phyloP scores from a whole-genome alignment of 345 rosid genomes.

The Linum tenue region DNA sequence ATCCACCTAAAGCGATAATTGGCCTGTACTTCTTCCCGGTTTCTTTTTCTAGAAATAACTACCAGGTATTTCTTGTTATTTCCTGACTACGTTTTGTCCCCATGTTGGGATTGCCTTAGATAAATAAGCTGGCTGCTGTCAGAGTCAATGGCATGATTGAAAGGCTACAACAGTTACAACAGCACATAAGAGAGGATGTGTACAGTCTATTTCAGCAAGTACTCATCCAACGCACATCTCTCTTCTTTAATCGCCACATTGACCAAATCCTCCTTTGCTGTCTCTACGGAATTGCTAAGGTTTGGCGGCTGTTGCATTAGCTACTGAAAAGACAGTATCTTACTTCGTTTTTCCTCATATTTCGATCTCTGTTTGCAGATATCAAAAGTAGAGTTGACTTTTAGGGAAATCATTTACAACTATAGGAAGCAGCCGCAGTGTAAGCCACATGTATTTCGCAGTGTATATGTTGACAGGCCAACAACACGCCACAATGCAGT shows the following conservation, averaged over 20 bases:
- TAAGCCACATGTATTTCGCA: conserved; percentile 80
- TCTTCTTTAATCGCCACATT: conserved; percentile 70
- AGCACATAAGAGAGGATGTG: conserved; percentile 55
- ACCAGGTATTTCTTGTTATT: no score
- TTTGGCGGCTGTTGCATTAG: conserved; percentile 15
- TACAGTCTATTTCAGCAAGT: conserved; percentile 65
- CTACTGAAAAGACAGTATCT: neutral
- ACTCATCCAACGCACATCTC: conserved; percentile 49
- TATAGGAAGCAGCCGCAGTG: conserved; percentile 96
- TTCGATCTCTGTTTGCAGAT: conserved; percentile 44
- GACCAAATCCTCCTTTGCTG: conserved; percentile 86
- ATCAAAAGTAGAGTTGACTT: conserved; percentile 70
- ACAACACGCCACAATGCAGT: conserved; percentile 58
- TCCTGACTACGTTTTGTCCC: neutral
- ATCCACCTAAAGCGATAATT: neutral
- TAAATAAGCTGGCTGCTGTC: conserved; percentile 74
- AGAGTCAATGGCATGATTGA: conserved; percentile 81
- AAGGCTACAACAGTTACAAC: conserved; percentile 65
- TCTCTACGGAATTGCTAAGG: conserved; percentile 84
- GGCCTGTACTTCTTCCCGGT: neutral
- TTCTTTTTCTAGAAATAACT: no score
- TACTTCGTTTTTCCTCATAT: conserved; percentile 4
- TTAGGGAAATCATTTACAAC: conserved; percentile 71
- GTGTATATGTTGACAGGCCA: conserved; percentile 68
- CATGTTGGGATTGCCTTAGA: conserved; percentile 29